These are phyloP conservation scores for Tilletia caries DNA, from an alignment of 1,284 basidiomycete species.

Conservation along the genomic window DNA sequence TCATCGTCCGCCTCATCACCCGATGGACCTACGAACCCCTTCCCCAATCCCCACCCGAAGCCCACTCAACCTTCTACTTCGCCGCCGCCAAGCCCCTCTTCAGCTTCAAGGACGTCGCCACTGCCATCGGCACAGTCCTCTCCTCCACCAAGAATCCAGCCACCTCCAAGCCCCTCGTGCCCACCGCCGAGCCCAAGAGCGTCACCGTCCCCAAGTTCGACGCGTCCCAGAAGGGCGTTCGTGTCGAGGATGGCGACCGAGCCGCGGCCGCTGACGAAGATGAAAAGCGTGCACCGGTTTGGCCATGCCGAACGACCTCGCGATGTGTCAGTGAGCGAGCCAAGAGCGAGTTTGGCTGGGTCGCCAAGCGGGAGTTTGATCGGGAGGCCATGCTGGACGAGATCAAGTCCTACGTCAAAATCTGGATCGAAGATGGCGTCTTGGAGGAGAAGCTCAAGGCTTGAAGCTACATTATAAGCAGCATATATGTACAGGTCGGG, in stretches of 20 bases:
- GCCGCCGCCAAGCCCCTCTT: slow-evolving; percentile 14
- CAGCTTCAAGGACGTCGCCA: slow-evolving; percentile 18
- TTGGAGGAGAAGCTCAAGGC: slow-evolving; percentile 1
- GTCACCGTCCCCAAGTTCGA: slow-evolving; percentile 16
- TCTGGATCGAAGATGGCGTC: neutral
- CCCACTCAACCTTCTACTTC: slow-evolving; percentile 19
- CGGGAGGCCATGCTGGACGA: slow-evolving; percentile 14
- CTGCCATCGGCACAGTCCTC: slow-evolving; percentile 16
- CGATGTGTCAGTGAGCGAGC: slow-evolving; percentile 15
- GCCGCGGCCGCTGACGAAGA: slow-evolving; percentile 15
- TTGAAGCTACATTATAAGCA: neutral
- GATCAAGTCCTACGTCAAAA: slow-evolving; percentile 8
- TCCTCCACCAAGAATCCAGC: neutral
- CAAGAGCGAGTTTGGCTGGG: slow-evolving; percentile 19
- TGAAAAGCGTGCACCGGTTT: slow-evolving; percentile 19
- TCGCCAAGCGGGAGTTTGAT: slow-evolving; percentile 2
- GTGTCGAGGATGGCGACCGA: slow-evolving; percentile 21
- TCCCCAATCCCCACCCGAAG: neutral
- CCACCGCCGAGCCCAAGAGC: slow-evolving; percentile 11
- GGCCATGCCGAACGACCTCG: slow-evolving; percentile 21
- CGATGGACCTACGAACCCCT: slow-evolving; percentile 5
- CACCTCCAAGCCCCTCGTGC: slow-evolving; percentile 9
- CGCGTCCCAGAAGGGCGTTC: slow-evolving; percentile 19
- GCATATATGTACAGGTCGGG: no score
- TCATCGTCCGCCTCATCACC: slow-evolving; percentile 9